Evolutionary conservation across 2,329 filamentous ascomycete genomes (phyloP), one percentile per base, ranked within the genome.

Genomic region (Capronia epimyces): DNA sequence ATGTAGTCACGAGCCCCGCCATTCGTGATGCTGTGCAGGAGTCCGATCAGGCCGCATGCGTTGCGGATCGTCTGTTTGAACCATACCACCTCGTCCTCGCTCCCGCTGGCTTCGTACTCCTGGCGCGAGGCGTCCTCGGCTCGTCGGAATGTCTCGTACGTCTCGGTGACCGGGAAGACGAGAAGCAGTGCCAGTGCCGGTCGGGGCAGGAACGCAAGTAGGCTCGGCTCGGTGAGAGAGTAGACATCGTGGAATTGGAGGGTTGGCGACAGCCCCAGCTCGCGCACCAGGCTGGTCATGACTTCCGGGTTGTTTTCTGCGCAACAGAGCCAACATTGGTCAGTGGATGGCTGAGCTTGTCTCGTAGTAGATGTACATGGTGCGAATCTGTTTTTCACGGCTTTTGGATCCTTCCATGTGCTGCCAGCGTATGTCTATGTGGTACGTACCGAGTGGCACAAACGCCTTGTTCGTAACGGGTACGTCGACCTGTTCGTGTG

Each of bases 21-120:
- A 67, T 97, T 98, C 40, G 78, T 77, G 0, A 88, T 80, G 15
- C 84, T 86, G 66, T 97, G 93, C 40, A 97, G 67, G 22, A 97
- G 70, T 0, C 87, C 93, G 74, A 96, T 95, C 39, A 95, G 72
- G 0, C 91, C 91, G 67, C 91, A 97, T 0, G 91, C 89, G 66
- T 97, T 95, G 54, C 86, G 80, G 62, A 97, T 96, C 0, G 90
- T 97, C 73, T 97, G 91, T 61, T 82, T 86, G 77, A 90, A 97
- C 93, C 91, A 98, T 6, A 95, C 64, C 0, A 96, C 87, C 3
- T 87, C 84, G 65, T 96, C 88, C 0, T 63, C 65, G 0, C 77
- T 70, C 1, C 89, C 89, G 15, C 74, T 76, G 37, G 84, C 86
- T 0, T 67, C 66, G 72, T 95, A 95, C 32, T 82, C 79, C 1